Evolutionary conservation across 257 asterid genomes (phyloP), one percentile per base, ranked within the genome.

Genomic region (Sherardia arvensis): DNA sequence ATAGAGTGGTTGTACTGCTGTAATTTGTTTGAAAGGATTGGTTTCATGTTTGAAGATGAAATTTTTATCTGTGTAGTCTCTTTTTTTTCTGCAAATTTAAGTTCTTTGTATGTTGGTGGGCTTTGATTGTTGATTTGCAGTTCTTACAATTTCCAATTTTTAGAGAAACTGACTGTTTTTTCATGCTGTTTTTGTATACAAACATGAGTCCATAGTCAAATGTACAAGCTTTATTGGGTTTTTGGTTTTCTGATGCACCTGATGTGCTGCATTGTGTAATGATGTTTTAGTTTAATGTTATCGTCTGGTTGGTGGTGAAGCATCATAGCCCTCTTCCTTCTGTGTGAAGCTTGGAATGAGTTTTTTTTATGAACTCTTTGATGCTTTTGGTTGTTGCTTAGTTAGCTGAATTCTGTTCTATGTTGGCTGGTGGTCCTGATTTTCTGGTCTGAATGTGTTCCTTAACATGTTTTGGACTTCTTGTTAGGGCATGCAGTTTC

Each of bases 261-360:
- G 32, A 7, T 22, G 63, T 9, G 28, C 20, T 56, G 8, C 32
- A 28, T 54, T 63, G 32, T 18, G 17, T 43, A 8, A 20, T 17
- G 6, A 30, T 64, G 61, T 26, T 6, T 61, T 30, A 48, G 49
- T 61, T 38, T 60, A 56, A 43, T 59, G 77, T 53, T 73, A 62
- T 59, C 71, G 69, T 76, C 43, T 40, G 71, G 73, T 66, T 63
- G 76, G 71, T 63, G 76, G 71, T 65, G 72, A 66, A 75, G 74
- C 70, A 69, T 66, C 72, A 32, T 69, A 63, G 27, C 68, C 64
- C 48, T 70, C 34, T 76, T 72, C 45, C 77, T 77, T 69, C 47
- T 61, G 66, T 70, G 68, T 53, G 70, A 66, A 73, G 79, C 36
- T 55, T 69, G 68, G 66, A 53, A 21, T 73, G 61, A 43, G 64